phyloP scores from a whole-genome alignment of 1,284 basidiomycete genomes.

The Apiotrichum porosum region DNA sequence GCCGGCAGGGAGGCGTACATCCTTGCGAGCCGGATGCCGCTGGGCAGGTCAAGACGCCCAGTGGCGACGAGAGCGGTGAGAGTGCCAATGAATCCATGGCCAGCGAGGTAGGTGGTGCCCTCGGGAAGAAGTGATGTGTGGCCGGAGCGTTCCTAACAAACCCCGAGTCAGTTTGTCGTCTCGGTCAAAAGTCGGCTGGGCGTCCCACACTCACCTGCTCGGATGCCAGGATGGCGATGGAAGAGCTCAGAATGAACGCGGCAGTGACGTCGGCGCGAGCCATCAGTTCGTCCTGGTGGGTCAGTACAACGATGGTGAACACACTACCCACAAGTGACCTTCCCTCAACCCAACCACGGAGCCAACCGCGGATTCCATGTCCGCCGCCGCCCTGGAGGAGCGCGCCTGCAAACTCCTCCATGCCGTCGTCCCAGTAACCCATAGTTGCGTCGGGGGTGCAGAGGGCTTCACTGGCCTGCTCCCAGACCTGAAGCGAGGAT shows the following conservation, averaged over 20 bases:
- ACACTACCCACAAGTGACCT: constrained; percentile 32
- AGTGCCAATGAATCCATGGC: constrained; percentile 48
- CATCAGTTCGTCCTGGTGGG: constrained; percentile 44
- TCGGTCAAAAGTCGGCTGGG: too few species aligned
- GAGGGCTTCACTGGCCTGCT: constrained; percentile 44
- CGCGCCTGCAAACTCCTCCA: constrained; percentile 38
- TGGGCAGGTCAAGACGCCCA: constrained; percentile 40
- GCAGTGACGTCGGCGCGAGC: constrained; percentile 42
- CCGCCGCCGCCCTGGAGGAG: constrained; percentile 24
- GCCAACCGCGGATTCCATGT: constrained; percentile 33
- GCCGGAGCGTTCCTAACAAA: constrained; percentile 29
- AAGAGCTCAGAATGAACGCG: constrained; percentile 45
- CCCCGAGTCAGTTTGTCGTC: too few species aligned
- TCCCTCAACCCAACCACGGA: constrained; percentile 47
- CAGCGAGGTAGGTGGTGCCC: constrained; percentile 41
- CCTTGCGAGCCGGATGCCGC: constrained; percentile 41
- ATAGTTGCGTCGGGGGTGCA: constrained; percentile 40
- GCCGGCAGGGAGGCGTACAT: constrained; percentile 40
- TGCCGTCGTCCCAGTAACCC: constrained; percentile 38
- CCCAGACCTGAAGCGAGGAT: constrained; percentile 43
- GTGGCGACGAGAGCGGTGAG: constrained; percentile 45
- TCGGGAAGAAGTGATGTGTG: constrained; percentile 31
- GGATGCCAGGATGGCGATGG: constrained; percentile 45
- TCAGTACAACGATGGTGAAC: constrained; percentile 3
- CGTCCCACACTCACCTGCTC: constrained; percentile 34